Evolutionary conservation across 2,329 filamentous ascomycete genomes (phyloP).

Genomic region (Ophiostoma pallidulum): DNA sequence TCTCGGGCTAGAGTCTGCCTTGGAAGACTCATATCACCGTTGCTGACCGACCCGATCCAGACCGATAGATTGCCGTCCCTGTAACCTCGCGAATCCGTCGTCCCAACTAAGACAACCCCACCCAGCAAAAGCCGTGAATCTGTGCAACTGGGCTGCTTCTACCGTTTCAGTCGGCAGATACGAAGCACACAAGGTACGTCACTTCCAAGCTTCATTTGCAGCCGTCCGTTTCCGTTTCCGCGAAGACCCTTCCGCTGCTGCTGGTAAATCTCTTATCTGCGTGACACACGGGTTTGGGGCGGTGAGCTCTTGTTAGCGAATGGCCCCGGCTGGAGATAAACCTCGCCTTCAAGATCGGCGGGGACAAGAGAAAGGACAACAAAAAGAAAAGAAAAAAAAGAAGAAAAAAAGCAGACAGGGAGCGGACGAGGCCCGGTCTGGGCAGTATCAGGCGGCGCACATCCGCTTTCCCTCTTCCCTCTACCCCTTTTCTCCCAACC

Average conservation of each 20-base stretch:
- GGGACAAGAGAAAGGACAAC: not conserved
- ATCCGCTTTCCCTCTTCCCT: too few relatives aligned
- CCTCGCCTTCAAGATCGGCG: not conserved
- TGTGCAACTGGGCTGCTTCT: constrained; percentile 1
- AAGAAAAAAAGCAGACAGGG: not conserved
- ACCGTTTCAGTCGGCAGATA: not conserved
- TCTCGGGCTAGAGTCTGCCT: too few relatives aligned
- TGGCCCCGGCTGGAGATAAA: not conserved
- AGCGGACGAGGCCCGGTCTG: too few relatives aligned
- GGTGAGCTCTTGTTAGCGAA: not conserved
- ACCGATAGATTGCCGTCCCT: too few relatives aligned
- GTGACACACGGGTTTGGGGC: not conserved
- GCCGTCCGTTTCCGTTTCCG: not conserved
- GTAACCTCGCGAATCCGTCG: too few relatives aligned
- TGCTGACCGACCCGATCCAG: too few relatives aligned
- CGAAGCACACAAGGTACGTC: not conserved
- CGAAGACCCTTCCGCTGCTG: too few relatives aligned
- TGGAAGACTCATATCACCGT: too few relatives aligned
- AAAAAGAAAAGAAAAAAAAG: not conserved
- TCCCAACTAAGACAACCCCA: not conserved
- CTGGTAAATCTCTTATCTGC: not conserved
- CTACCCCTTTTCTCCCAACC: not conserved
- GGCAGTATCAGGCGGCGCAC: too few relatives aligned
- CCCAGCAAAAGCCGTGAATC: not conserved
- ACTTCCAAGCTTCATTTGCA: not conserved